Evolutionary conservation across 495 filamentous ascomycete genomes (phyloP).

Genomic region (Tuber aestivum): DNA sequence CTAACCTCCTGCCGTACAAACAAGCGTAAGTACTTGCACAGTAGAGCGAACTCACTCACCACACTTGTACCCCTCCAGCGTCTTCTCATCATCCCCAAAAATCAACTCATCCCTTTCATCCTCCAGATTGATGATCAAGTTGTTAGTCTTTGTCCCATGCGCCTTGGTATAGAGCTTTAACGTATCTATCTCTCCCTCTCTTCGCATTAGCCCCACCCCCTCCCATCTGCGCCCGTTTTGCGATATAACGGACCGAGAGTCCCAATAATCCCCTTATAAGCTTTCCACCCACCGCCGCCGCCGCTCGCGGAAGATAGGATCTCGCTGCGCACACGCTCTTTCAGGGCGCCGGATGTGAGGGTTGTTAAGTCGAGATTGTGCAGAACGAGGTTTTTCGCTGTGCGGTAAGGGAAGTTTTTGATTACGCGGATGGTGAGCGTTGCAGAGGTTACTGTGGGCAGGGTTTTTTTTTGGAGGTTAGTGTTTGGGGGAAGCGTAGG

Average conservation of each 20-base stretch:
- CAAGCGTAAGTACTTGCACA: neutral
- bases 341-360: constrained; percentile 38
- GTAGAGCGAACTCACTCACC: constrained; percentile 22
- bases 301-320: constrained; percentile 9
- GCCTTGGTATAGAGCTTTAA: constrained; percentile 43
- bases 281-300: constrained; percentile 38
- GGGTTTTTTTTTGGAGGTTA: neutral
- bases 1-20: neutral
- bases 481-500: neutral
- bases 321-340: constrained; percentile 21
- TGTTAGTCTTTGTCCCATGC: constrained; percentile 43
- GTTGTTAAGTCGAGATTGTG: constrained; percentile 40
- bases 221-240: neutral
- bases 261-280: constrained; percentile 35
- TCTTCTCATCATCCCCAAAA: constrained; percentile 33
- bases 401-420: constrained; percentile 43
- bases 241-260: constrained; percentile 11
- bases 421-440: constrained; percentile 43
- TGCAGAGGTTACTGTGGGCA: constrained; percentile 34
- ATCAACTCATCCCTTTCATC: constrained; percentile 36
- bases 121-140: constrained; percentile 44
- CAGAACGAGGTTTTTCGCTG: constrained; percentile 37
- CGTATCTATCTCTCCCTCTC: constrained; percentile 27
- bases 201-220: constrained; percentile 7
- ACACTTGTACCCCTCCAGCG: constrained; percentile 38